These are phyloP conservation scores for Termitomyces sp. DNA, from an alignment of 768 basidiomycete genomes.

Conservation along the genomic window DNA sequence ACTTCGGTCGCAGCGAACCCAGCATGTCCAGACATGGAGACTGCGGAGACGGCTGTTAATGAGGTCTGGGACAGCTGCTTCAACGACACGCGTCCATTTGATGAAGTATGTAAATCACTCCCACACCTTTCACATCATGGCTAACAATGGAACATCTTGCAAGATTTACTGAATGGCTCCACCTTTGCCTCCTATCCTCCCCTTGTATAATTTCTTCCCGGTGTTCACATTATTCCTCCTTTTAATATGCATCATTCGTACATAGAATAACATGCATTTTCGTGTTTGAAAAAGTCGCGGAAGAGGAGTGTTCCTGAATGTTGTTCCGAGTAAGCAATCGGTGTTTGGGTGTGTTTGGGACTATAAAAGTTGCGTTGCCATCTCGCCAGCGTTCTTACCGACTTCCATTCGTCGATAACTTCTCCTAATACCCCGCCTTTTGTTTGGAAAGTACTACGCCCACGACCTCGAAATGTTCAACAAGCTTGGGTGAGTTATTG, in stretches of 20 bases:
- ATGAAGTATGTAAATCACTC: slow-evolving; percentile 61
- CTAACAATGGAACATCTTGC: slow-evolving; percentile 1
- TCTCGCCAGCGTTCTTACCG: slow-evolving; percentile 6
- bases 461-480: slow-evolving; percentile 21
- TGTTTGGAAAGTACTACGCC: slow-evolving; percentile 10
- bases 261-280: neutral
- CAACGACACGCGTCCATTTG: slow-evolving; percentile 93
- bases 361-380: slow-evolving; percentile 20
- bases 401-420: slow-evolving; percentile 16
- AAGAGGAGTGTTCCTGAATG: neutral
- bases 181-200: neutral
- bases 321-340: slow-evolving; percentile 4
- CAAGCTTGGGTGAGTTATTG: neutral
- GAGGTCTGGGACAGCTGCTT: slow-evolving; percentile 98
- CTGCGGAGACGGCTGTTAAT: slow-evolving; percentile 88
- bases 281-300: neutral
- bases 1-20: slow-evolving; percentile 81
- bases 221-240: neutral
- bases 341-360: slow-evolving; percentile 26
- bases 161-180: slow-evolving; percentile 17
- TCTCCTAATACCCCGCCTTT: slow-evolving; percentile 17
- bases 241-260: neutral
- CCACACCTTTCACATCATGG: slow-evolving; percentile 1
- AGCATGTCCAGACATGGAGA: slow-evolving; percentile 66
- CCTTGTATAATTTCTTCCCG: neutral